Evolutionary conservation across 345 rosid genomes (phyloP).

Genomic region (Brassica rapa): DNA sequence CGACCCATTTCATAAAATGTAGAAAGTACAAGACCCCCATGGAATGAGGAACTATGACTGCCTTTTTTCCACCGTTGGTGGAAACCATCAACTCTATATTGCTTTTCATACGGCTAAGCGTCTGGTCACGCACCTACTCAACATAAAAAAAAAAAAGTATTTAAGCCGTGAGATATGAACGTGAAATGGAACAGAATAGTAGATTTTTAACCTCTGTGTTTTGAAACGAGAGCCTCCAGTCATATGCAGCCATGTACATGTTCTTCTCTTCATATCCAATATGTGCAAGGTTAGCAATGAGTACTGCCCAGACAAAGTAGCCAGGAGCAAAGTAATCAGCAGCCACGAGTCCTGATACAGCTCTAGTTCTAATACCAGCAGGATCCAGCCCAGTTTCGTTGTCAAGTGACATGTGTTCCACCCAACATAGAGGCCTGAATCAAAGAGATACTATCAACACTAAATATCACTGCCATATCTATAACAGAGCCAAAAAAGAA

Average conservation of each 20-base stretch:
- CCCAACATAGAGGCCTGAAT: slow-evolving; percentile 91
- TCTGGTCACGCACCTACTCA: slow-evolving; percentile 80
- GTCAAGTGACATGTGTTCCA: slow-evolving; percentile 92
- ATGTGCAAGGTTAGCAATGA: slow-evolving; percentile 90
- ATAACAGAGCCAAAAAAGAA: slow-evolving; percentile 4
- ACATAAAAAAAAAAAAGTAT: slow-evolving; percentile 20
- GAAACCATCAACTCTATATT: slow-evolving; percentile 81
- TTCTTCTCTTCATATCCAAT: slow-evolving; percentile 95
- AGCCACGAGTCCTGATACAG: slow-evolving; percentile 94
- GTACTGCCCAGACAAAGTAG: slow-evolving; percentile 96
- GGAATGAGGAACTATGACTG: slow-evolving; percentile 90
- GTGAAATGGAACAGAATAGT: background rate
- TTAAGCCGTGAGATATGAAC: slow-evolving; percentile 1
- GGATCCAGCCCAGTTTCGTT: slow-evolving; percentile 97
- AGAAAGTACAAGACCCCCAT: slow-evolving; percentile 94
- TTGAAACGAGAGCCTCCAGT: slow-evolving; percentile 94
- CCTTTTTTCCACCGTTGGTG: slow-evolving; percentile 81
- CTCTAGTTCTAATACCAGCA: slow-evolving; percentile 70
- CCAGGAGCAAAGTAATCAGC: slow-evolving; percentile 98
- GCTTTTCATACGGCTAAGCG: slow-evolving; percentile 83
- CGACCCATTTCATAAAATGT: slow-evolving; percentile 99
- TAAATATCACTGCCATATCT: background rate
- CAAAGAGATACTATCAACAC: background rate
- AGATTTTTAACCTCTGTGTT: slow-evolving; percentile 73
- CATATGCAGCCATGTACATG: slow-evolving; percentile 97